Evolutionary conservation across 2,329 filamentous ascomycete genomes (phyloP), one percentile per base, ranked within the genome.

Genomic region (Alternaria dauci): DNA sequence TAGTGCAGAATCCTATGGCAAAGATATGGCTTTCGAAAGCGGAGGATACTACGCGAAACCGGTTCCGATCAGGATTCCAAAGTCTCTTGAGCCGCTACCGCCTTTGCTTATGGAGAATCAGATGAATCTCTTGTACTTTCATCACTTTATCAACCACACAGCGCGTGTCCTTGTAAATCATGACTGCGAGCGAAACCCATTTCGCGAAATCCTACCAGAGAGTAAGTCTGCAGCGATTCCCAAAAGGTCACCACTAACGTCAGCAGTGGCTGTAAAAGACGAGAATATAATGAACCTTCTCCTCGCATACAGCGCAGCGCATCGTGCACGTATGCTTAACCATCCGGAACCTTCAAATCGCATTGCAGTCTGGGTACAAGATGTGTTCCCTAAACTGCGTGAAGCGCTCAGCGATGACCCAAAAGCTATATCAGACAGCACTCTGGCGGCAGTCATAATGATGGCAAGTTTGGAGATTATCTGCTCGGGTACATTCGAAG

Each of bases 381-480:
- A 92, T 67, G 91, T 92, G n/a, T 90, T 91, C 63, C 91, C 91
- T 0, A 87, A 88, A 16, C 83, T 96, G 20, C 87, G 91, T 28
- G 79, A 86, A 61, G 88, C 91, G 1, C 82, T 95, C 23, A 83
- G 85, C 59, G 55, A 68, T 2, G 85, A 88, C 55, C 64, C 71
- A 5, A 65, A 66, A 20, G 46, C 68, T 41, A 88, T 93, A 11
- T 89, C 90, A 1, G 89, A 93, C 67, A 87, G 87, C 16, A 91
- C 90, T 55, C 83, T 96, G 3, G 91, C 92, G 0, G 92, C 91
- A 0, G 90, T 92, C 8, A 93, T 96, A 63, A 93, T 95, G 90
- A 85, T 96, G 46, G 87, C 91, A 0, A 94, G 91, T 1, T 82
- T 95, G 20, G 91, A 95, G 72, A 94, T 95, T 58, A 89, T 95